Evolutionary conservation across 139 green algal genomes (phyloP), one percentile per base, ranked within the genome.

Genomic region (Chlorella sorokiniana): DNA sequence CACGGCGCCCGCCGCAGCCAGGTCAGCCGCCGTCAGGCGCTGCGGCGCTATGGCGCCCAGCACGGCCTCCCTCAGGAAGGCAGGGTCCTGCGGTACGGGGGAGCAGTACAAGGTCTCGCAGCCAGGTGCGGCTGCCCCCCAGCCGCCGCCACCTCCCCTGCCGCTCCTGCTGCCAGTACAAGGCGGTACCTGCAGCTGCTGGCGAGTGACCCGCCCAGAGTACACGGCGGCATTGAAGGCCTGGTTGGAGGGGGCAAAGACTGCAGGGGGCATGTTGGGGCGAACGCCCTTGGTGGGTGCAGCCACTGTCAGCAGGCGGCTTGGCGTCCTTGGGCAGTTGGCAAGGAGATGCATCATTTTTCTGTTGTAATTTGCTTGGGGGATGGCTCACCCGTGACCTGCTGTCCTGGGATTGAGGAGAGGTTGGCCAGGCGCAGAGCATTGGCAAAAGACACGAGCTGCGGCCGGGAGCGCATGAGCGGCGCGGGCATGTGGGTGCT

Each of bases 341-440:
- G 62, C 62, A 40, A 69, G 62, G 27, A 25, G n/a, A 37, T 9
- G 6, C 29, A 69, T 42, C n/a, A 69, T 41, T 29, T 41, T 69
- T 4, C 27, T 9, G 7, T 38, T 40, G 25, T 6, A n/a, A 68
- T 33, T 68, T 33, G n/a, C 61, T 40, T 68, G 23, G 61, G 4
- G 62, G 33, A 4, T 2, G 62, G 5, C 73, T 69, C 54, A 79
- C 73, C 54, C 4, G 73, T 69, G 31, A 79, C 54, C 38, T 79
- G 52, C 1, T 68, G 27, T 10, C 73, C 73, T 0, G 73, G 73
- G 29, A 79, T 79, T 37, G 73, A 79, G 4, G 52, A 35, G n/a
- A 79, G 73, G 73, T 68, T 68, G 54, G 73, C 52, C 37, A 52
- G 38, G 23, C 73, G 73, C 73, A 79, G 73, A 2, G 73, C 73